phyloP scores from a whole-genome alignment of 2,329 filamentous ascomycete genomes.

The Tolypocladium ophioglossoides region DNA sequence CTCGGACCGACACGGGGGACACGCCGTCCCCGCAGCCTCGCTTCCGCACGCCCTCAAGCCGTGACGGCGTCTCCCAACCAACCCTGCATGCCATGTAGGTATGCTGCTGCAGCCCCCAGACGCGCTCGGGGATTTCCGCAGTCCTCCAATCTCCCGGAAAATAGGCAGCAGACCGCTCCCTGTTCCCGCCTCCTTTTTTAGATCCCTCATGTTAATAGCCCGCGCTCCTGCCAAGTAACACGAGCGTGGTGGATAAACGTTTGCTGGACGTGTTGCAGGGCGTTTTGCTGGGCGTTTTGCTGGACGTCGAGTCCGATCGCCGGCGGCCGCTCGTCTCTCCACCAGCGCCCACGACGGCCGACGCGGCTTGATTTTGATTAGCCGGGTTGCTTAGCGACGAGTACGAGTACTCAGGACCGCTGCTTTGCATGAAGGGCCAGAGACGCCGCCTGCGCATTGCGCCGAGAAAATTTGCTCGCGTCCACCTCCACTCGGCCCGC shows the following conservation, averaged over 20 bases:
- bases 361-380: neutral
- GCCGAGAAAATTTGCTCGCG: neutral
- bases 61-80: neutral
- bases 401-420: neutral
- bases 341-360: neutral
- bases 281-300: too few species aligned
- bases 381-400: too few species aligned
- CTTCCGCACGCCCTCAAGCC: neutral
- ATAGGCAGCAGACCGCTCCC: neutral
- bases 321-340: neutral
- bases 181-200: conserved; percentile 1
- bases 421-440: neutral
- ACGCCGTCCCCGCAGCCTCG: neutral
- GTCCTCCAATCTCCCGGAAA: conserved; percentile 1
- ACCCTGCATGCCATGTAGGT: too few species aligned
- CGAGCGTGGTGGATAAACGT: too few species aligned
- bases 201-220: neutral
- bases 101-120: neutral
- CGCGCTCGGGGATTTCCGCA: neutral
- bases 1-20: neutral
- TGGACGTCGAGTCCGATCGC: neutral
- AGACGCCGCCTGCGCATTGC: neutral
- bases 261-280: too few species aligned
- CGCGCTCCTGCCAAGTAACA: too few species aligned
- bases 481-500: neutral